These are phyloP conservation scores for Eucalyptus melliodora DNA, from an alignment of 345 rosid genomes.

Conservation along the genomic window DNA sequence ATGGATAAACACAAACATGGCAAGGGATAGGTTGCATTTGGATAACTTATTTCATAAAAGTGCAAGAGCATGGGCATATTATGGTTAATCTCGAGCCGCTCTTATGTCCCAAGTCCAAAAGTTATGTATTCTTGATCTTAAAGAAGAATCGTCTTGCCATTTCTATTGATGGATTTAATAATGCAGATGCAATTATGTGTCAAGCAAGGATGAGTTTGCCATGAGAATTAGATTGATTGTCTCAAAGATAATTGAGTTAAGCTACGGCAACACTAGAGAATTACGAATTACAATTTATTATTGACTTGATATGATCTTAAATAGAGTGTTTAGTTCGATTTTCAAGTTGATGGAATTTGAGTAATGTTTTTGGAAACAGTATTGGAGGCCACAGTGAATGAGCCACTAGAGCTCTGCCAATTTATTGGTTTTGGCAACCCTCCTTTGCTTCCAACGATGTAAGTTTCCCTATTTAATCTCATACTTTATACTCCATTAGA, in stretches of 20 bases:
- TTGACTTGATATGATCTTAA: not conserved
- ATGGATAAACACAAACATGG: not conserved
- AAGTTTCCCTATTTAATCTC: not conserved
- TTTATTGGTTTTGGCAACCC: not conserved
- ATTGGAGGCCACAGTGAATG: not conserved
- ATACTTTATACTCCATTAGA: not conserved
- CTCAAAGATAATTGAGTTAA: not conserved
- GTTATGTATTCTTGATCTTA: not conserved
- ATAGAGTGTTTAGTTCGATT: not conserved
- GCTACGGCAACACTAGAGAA: accelerated
- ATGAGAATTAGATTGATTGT: not conserved
- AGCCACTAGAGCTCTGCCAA: not conserved
- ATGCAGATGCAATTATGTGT: not conserved
- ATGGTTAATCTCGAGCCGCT: not conserved
- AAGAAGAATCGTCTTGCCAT: accelerated
- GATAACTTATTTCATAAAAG: not conserved
- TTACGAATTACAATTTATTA: not conserved
- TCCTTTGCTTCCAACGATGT: not conserved
- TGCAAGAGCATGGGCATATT: not conserved
- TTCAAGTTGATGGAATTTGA: not conserved
- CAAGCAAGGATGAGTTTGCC: accelerated
- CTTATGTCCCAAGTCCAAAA: not conserved
- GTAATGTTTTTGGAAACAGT: not conserved
- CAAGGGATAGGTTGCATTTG: not conserved
- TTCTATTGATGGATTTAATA: not conserved